Evolutionary conservation across 805 yeast species (phyloP).

Genomic region (Lipomyces japonicus): DNA sequence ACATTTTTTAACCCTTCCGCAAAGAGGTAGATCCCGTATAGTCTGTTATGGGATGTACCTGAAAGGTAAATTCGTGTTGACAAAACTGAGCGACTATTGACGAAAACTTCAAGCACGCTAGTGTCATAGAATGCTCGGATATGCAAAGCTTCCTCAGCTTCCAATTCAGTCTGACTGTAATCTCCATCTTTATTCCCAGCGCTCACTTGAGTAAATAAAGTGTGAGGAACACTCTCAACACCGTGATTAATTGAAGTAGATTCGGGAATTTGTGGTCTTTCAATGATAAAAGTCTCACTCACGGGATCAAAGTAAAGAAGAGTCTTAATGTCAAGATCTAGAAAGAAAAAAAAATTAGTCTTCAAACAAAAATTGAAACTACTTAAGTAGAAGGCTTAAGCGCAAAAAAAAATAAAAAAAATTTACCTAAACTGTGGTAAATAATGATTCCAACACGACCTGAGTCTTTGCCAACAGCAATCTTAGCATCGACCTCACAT

Average conservation of each 20-base stretch:
- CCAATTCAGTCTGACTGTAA: neutral
- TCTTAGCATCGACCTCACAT: neutral
- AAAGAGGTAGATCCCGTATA: too few relatives aligned
- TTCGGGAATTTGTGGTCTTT: neutral
- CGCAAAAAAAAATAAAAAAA: neutral
- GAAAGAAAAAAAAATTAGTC: neutral
- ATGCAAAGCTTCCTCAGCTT: neutral
- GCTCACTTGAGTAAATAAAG: conserved; percentile 3
- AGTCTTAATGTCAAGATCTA: too few relatives aligned
- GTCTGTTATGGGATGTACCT: too few relatives aligned
- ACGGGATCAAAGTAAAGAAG: too few relatives aligned
- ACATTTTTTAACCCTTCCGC: too few relatives aligned
- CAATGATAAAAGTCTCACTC: neutral
- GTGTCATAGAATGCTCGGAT: conserved; percentile 1
- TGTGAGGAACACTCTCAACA: neutral
- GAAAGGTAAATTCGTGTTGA: conserved; percentile 1
- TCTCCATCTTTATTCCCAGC: too few relatives aligned
- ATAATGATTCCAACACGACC: neutral
- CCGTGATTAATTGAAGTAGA: neutral
- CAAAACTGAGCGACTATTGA: conserved; percentile 3
- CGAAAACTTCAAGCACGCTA: conserved; percentile 4
- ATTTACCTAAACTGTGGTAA: neutral
- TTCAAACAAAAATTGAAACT: neutral
- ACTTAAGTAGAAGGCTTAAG: neutral
- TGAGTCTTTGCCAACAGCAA: neutral